Percentiles rank a stretch among this genome's conserved stretches.
phyloP scores from a whole-genome alignment of 2,329 filamentous ascomycete genomes.

The Beauveria caledonica region DNA sequence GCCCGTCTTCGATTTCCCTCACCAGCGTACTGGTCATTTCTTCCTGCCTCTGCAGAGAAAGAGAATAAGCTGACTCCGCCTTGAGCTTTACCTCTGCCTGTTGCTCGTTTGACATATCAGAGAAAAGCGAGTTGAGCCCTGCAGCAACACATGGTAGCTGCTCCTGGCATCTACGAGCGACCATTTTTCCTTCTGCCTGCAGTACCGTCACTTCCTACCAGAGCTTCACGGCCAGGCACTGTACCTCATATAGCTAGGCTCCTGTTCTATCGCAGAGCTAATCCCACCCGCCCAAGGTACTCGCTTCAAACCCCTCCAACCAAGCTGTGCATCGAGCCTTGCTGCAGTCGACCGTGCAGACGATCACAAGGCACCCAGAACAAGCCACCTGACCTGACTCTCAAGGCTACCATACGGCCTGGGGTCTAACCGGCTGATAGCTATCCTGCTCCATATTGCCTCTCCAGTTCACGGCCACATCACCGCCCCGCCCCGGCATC shows the following conservation, averaged over 20 bases:
- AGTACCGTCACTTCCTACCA: background rate
- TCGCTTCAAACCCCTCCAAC: background rate
- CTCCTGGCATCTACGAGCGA: background rate
- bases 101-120: background rate
- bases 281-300: background rate
- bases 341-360: background rate
- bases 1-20: background rate
- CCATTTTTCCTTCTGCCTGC: background rate
- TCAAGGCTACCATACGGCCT: background rate
- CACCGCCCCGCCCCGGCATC: background rate
- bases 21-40: background rate
- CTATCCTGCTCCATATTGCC: background rate
- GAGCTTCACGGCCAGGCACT: background rate
- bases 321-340: background rate
- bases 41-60: background rate
- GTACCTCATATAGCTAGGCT: background rate
- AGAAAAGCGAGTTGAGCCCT: background rate
- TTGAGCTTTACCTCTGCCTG: background rate
- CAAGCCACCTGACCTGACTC: constrained; percentile 1
- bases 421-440: background rate
- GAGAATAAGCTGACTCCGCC: background rate
- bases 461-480: background rate
- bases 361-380: background rate
- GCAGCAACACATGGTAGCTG: background rate
- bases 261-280: background rate